Evolutionary conservation across 768 basidiomycete species (phyloP).

Genomic region (Stropharia rugosoannulata): DNA sequence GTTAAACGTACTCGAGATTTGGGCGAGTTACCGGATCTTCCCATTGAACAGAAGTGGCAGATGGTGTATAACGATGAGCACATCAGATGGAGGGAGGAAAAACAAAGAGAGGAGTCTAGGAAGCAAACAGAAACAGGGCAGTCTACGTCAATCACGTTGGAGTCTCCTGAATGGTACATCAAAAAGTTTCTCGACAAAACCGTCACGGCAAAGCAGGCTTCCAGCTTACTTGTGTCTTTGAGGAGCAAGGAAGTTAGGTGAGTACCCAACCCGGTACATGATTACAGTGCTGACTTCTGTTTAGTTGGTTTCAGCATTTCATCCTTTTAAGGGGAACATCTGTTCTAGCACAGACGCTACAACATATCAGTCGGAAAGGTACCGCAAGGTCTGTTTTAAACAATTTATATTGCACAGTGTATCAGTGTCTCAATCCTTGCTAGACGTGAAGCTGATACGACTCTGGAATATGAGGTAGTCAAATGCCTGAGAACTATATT

Average conservation of each 20-base stretch:
- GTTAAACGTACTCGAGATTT: slow-evolving; percentile 72
- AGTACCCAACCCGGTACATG: slow-evolving; percentile 17
- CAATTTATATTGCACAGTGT: background rate
- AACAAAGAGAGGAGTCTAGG: slow-evolving; percentile 57
- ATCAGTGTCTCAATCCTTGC: slow-evolving; percentile 7
- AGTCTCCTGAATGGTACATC: slow-evolving; percentile 92
- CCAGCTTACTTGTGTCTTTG: slow-evolving; percentile 71
- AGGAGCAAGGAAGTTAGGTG: slow-evolving; percentile 82
- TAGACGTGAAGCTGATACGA: slow-evolving; percentile 63
- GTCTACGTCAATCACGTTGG: slow-evolving; percentile 50
- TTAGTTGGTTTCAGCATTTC: slow-evolving; percentile 81
- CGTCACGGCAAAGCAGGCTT: slow-evolving; percentile 78
- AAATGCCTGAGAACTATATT: slow-evolving; percentile 86
- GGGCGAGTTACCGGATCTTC: slow-evolving; percentile 53
- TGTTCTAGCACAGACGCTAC: slow-evolving; percentile 77
- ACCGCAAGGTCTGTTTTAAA: slow-evolving; percentile 48
- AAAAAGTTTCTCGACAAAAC: slow-evolving; percentile 86
- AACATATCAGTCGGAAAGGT: slow-evolving; percentile 73
- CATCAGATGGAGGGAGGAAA: slow-evolving; percentile 74
- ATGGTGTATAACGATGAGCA: slow-evolving; percentile 85
- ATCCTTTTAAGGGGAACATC: slow-evolving; percentile 77
- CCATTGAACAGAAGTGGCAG: slow-evolving; percentile 88
- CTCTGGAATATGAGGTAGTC: slow-evolving; percentile 83
- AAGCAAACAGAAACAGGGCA: slow-evolving; percentile 62
- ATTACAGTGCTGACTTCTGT: slow-evolving; percentile 14